A percentile compares a stretch with the other conserved stretches of the same genome.
Evolutionary conservation across 192 early-diverging fungal species (phyloP).

Genomic region (Haplosporangium gracile): DNA sequence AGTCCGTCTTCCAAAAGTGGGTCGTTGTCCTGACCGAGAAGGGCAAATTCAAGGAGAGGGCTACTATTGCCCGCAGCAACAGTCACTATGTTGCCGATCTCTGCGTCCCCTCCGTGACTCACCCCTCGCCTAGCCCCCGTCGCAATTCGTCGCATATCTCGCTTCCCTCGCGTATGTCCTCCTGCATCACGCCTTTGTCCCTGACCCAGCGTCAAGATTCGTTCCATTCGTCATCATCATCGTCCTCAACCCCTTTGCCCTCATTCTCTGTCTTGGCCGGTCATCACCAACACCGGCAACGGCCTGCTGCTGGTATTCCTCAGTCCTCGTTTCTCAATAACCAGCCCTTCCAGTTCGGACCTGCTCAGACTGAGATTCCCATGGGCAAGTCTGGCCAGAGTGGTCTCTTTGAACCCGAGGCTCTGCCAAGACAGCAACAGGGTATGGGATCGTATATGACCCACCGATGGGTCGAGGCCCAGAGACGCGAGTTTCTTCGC

Average conservation of each 20-base stretch:
- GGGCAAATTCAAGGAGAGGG: conserved; percentile 18
- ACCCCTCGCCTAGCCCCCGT: conserved; percentile 13
- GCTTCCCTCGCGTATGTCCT: conserved; percentile 54
- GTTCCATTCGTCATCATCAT: background rate
- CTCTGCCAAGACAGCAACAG: conserved; percentile 39
- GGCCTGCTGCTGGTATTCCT: background rate
- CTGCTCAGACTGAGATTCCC: conserved; percentile 13
- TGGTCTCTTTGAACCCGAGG: conserved; percentile 34
- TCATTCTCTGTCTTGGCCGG: conserved; percentile 40
- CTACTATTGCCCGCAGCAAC: background rate
- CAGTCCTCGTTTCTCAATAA: conserved; percentile 10
- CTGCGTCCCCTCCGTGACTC: background rate
- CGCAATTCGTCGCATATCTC: conserved; percentile 51
- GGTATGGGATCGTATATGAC: conserved; percentile 51
- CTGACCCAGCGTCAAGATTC: conserved; percentile 21
- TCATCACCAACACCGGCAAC: conserved; percentile 19
- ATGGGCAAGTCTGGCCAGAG: background rate
- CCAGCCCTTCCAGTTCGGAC: background rate
- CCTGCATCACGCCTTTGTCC: conserved; percentile 50
- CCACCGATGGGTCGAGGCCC: conserved; percentile 51
- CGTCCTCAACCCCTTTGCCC: conserved; percentile 18
- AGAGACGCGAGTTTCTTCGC: conserved; percentile 44
- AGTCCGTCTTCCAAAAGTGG: conserved; percentile 70
- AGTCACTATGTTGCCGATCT: conserved; percentile 4
- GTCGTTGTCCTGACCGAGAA: conserved; percentile 53